These are phyloP conservation scores for Dactylellina haptotyla DNA, from an alignment of 2,329 filamentous ascomycete genomes.

Conservation along the genomic window DNA sequence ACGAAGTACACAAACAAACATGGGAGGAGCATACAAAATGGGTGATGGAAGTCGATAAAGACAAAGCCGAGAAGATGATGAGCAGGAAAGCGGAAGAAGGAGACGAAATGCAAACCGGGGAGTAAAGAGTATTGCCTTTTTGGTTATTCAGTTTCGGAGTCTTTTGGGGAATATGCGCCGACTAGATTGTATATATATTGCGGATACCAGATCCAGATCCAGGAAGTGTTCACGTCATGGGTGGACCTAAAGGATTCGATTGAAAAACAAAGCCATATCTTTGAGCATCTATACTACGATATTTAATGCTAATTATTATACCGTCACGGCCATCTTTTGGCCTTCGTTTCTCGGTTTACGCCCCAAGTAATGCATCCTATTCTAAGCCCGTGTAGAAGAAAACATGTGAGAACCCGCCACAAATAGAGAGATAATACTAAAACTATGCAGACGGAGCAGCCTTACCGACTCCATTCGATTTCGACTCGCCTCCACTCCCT, in stretches of 20 bases:
- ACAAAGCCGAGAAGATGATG: conserved; percentile 47
- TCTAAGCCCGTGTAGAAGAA: neutral
- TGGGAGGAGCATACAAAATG: conserved; percentile 56
- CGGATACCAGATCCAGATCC: conserved; percentile 8
- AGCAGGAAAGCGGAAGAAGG: conserved; percentile 12
- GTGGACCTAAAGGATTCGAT: neutral
- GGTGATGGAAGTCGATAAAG: conserved; percentile 54
- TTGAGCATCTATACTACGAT: neutral
- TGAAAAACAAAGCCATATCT: neutral
- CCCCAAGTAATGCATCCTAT: neutral
- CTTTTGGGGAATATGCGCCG: neutral
- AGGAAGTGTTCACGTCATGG: neutral
- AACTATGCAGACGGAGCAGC: conserved; percentile 43
- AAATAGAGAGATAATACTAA: neutral
- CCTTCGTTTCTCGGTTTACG: no score
- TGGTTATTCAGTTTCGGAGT: conserved; percentile 12
- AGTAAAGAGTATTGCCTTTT: neutral
- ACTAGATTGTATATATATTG: conserved; percentile 37
- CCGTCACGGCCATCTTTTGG: neutral
- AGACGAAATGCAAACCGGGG: conserved; percentile 21
- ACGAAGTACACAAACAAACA: conserved; percentile 56
- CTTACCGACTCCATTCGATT: conserved; percentile 32
- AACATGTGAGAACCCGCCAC: neutral
- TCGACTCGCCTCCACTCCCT: conserved; percentile 7
- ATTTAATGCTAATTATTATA: neutral